Conservation (phyloP, 805 yeast genomes). For the Aciculoconidium aculeatum region DNA sequence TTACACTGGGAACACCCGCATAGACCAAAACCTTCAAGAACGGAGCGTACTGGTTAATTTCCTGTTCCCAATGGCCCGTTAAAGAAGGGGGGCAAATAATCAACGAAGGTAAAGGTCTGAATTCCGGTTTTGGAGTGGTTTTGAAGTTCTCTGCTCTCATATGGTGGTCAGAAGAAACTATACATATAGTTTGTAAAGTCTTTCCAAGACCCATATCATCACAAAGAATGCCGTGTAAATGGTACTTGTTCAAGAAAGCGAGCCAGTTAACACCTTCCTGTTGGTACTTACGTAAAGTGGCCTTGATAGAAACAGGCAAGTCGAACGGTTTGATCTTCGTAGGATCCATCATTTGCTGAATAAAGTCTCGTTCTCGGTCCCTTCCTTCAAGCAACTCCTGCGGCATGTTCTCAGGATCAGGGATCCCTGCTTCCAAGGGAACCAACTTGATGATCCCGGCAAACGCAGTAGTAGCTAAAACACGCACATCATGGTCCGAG, state of each 20-base stretch:
- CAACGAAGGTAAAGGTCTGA: conserved; percentile 72
- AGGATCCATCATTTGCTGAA: conserved; percentile 97
- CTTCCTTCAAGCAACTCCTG: conserved; percentile 77
- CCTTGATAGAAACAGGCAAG: conserved; percentile 86
- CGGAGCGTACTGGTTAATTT: conserved; percentile 84
- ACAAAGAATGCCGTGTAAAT: conserved; percentile 93
- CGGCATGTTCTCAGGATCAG: conserved; percentile 92
- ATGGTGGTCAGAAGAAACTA: conserved; percentile 93
- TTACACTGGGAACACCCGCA: conserved; percentile 84
- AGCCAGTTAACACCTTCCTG: conserved; percentile 99
- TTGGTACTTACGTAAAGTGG: conserved; percentile 89
- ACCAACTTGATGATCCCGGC: conserved; percentile 93
- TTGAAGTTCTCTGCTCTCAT: conserved; percentile 66
- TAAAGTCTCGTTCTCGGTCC: conserved; percentile 89
- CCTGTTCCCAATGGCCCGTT: conserved; percentile 99
- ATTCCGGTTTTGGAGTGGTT: conserved; percentile 56
- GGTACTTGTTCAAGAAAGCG: conserved; percentile 90
- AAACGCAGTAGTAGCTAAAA: conserved; percentile 90
- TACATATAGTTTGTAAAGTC: conserved; percentile 94
- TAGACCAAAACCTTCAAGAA: conserved; percentile 76
- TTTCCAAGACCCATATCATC: conserved; percentile 99
- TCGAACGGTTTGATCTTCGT: conserved; percentile 81
- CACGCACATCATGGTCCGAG: conserved; percentile 79
- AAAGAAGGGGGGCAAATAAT: conserved; percentile 95
- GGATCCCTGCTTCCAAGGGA: conserved; percentile 95